Evolutionary conservation across 441 rosid species (phyloP).

Genomic region (Brassica hybrid): DNA sequence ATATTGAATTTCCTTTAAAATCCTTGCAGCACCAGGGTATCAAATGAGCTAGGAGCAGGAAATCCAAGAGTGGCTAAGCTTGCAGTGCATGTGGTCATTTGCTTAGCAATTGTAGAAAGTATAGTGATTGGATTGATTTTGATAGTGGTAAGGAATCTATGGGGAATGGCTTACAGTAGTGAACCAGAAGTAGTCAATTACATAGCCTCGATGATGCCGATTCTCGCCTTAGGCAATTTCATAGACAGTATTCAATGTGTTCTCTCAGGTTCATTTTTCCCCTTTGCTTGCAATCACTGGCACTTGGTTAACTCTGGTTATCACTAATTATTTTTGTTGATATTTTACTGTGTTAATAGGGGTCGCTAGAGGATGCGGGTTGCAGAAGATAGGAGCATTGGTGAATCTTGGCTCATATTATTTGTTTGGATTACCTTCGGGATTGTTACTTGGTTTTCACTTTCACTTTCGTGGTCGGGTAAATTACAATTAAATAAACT

Average conservation of each 20-base stretch:
- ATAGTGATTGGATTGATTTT: constrained; percentile 51
- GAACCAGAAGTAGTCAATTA: constrained; percentile 54
- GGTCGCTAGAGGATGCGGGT: constrained; percentile 76
- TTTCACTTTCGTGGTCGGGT: constrained; percentile 70
- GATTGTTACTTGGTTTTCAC: constrained; percentile 62
- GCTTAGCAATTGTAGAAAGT: constrained; percentile 47
- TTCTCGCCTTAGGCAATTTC: constrained; percentile 55
- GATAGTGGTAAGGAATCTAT: constrained; percentile 54
- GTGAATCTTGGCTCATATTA: constrained; percentile 75
- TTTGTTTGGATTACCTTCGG: constrained; percentile 61
- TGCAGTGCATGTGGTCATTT: constrained; percentile 53
- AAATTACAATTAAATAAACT: neutral
- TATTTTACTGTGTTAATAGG: constrained; percentile 41
- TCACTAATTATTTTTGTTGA: neutral
- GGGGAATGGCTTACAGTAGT: constrained; percentile 70
- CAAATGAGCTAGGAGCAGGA: constrained; percentile 67
- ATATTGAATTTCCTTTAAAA: neutral
- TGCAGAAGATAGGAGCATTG: constrained; percentile 75
- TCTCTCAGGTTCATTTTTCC: constrained; percentile 64
- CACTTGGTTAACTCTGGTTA: neutral
- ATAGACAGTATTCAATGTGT: constrained; percentile 66
- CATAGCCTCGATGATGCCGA: constrained; percentile 59
- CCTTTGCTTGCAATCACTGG: constrained; percentile 44
- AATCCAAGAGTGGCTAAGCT: constrained; percentile 49
- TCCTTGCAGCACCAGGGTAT: constrained; percentile 58